Percentiles rank a stretch among this genome's conserved stretches.
phyloP scores from a whole-genome alignment of 176 grass and related monocot species.

The Oryza rufipogon region DNA sequence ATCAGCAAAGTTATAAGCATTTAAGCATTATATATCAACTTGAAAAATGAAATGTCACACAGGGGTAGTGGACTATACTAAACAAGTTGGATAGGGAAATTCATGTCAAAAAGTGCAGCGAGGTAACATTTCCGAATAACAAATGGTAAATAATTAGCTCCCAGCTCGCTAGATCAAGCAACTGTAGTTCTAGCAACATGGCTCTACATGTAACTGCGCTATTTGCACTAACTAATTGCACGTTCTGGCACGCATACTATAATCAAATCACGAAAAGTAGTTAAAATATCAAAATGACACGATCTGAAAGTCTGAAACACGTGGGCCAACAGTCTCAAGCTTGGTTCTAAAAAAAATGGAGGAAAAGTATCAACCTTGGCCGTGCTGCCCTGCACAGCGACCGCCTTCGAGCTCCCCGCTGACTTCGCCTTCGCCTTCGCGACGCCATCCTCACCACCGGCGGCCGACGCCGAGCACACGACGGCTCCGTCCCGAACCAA shows the following conservation, averaged over 20 bases:
- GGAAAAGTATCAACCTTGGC: conserved; percentile 26
- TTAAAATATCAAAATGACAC: neutral
- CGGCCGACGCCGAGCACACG: conserved; percentile 22
- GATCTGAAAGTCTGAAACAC: neutral
- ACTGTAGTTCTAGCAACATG: neutral
- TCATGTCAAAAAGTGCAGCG: neutral
- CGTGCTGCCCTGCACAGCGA: conserved; percentile 32
- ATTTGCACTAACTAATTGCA: conserved; percentile 6
- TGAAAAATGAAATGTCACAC: neutral
- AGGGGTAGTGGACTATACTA: neutral
- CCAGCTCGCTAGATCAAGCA: neutral
- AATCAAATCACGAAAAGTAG: neutral
- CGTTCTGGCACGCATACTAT: neutral
- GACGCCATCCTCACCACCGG: conserved; percentile 16
- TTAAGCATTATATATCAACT: neutral
- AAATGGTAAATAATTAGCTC: too few species aligned
- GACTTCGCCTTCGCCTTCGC: neutral
- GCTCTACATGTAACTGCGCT: neutral
- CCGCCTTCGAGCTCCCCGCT: neutral
- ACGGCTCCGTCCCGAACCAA: neutral
- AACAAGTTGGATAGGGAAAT: neutral
- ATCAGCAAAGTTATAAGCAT: conserved; percentile 7
- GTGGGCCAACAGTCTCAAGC: neutral
- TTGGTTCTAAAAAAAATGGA: neutral
- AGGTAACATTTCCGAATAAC: too few species aligned